Percentiles rank a stretch among this genome's conserved stretches.
Conservation (phyloP, 139 green algal genomes). For the Chlamydomonas asymmetrica region DNA sequence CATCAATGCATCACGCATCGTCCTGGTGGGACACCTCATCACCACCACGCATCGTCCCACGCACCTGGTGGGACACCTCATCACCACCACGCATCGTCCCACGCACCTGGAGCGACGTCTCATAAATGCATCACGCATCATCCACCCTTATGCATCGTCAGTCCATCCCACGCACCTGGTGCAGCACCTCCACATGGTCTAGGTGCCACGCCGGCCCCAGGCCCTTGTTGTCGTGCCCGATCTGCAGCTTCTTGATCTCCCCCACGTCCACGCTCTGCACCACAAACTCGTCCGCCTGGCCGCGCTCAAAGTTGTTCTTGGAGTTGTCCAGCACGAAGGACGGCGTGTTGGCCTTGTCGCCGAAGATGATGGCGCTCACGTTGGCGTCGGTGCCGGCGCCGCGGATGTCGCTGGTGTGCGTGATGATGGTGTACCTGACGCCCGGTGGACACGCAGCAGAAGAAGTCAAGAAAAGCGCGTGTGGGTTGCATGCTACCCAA, state of each 20-base stretch:
- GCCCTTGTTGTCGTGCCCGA: constrained; percentile 48
- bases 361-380: constrained; percentile 50
- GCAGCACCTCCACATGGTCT: constrained; percentile 54
- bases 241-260: constrained; percentile 44
- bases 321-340: constrained; percentile 30
- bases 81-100: no score
- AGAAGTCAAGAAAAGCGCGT: no score
- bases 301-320: constrained; percentile 52
- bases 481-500: no score
- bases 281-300: constrained; percentile 49
- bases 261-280: constrained; percentile 45
- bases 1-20: no score
- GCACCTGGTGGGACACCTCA: no score
- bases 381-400: constrained; percentile 58
- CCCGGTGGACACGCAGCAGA: no score
- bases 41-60: no score
- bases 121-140: no score
- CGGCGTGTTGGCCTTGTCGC: constrained; percentile 49
- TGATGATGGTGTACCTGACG: constrained; percentile 47
- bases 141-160: no score
- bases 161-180: constrained; percentile 31
- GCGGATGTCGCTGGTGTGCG: constrained; percentile 55
- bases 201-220: constrained; percentile 55
- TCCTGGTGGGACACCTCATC: no score
- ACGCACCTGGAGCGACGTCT: no score